Evolutionary conservation across 2,329 filamentous ascomycete genomes (phyloP).

Genomic region (Apiospora sp.): DNA sequence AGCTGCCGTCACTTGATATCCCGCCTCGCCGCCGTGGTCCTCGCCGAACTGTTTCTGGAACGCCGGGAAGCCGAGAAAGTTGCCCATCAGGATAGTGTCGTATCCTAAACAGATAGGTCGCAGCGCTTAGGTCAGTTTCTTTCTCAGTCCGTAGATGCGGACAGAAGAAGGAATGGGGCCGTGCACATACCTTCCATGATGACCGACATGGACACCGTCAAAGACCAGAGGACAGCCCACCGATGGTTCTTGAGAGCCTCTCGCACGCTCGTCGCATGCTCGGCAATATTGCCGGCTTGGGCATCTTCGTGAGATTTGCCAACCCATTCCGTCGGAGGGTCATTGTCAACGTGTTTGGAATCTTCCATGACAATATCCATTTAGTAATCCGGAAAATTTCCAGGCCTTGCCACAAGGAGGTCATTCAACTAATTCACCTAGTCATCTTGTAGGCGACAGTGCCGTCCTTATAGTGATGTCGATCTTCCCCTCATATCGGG

Average conservation of each 20-base stretch:
- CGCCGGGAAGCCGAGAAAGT: slow-evolving; percentile 43
- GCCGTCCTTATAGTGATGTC: not conserved
- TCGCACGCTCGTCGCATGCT: slow-evolving; percentile 23
- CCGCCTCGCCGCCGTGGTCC: slow-evolving; percentile 33
- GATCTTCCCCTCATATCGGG: slow-evolving; percentile 1
- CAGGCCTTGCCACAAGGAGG: not conserved
- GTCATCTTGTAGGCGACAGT: too few relatives aligned
- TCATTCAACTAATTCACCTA: accelerated
- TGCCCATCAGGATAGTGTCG: slow-evolving; percentile 40
- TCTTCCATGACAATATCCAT: not conserved
- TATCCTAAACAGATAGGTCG: not conserved
- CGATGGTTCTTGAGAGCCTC: slow-evolving; percentile 21
- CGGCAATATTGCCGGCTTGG: slow-evolving; percentile 25
- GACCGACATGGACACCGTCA: slow-evolving; percentile 38
- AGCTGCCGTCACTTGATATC: slow-evolving; percentile 47
- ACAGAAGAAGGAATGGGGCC: not conserved
- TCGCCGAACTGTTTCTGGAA: slow-evolving; percentile 41
- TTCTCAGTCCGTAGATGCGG: not conserved
- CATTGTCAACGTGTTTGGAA: not conserved
- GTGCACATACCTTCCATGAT: slow-evolving; percentile 36
- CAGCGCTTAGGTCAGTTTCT: not conserved
- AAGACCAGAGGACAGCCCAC: slow-evolving; percentile 29
- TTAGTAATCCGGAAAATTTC: not conserved
- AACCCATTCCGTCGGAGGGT: not conserved
- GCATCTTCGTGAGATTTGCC: not conserved